Evolutionary conservation across 805 yeast species (phyloP).

Genomic region (Gaillardinia entomophila): DNA sequence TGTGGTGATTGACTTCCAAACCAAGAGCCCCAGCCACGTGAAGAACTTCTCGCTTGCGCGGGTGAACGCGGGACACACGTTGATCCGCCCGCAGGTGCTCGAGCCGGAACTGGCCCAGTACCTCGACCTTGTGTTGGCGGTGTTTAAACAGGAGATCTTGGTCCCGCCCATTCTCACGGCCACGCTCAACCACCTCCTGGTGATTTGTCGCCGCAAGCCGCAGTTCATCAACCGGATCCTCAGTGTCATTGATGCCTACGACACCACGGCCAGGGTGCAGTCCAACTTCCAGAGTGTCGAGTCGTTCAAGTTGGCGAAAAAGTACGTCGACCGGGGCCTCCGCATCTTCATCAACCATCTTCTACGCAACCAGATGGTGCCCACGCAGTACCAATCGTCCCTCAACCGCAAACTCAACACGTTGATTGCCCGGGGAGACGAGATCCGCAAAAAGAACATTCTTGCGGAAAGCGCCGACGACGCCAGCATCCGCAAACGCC

Average conservation of each 20-base stretch:
- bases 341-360: conserved; percentile 38
- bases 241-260: conserved; percentile 55
- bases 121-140: conserved; percentile 57
- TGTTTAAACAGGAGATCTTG: conserved; percentile 50
- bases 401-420: conserved; percentile 21
- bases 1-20: conserved; percentile 38
- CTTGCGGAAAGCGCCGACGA: conserved; percentile 23
- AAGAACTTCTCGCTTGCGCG: conserved; percentile 43
- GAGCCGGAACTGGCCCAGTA: conserved; percentile 66
- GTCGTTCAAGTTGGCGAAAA: conserved; percentile 48
- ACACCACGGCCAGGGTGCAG: conserved; percentile 48
- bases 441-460: conserved; percentile 34
- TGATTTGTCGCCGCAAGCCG: conserved; percentile 63
- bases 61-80: conserved; percentile 57
- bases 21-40: conserved; percentile 32
- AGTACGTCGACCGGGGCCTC: conserved; percentile 59
- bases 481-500: conserved; percentile 26
- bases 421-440: conserved; percentile 34
- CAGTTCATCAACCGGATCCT: conserved; percentile 54
- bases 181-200: conserved; percentile 56
- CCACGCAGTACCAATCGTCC: conserved; percentile 23
- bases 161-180: conserved; percentile 59
- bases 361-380: conserved; percentile 28
- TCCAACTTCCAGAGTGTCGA: conserved; percentile 41
- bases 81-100: conserved; percentile 47